Base-by-base conservation (phyloP, 1,284 basidiomycete species). In the Phylloporus sp. region DNA sequence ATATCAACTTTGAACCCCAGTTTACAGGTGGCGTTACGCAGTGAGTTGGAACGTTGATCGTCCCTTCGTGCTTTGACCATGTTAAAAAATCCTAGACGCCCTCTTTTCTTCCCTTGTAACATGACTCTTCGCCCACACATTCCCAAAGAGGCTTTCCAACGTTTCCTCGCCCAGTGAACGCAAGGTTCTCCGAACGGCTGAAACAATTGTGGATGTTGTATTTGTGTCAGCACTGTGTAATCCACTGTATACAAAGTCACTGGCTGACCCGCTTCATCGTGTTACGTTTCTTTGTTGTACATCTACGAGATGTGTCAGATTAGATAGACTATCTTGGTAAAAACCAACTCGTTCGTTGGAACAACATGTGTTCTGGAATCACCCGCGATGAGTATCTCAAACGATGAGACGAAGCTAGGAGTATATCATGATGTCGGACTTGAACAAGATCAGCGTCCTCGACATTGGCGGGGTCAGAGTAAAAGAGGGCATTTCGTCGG, bases 101-200 rank as follows among this genome's bases (percentile, higher is more conserved):
- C 56, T 37, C 56, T 58, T 10, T n/a, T 25, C 56, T 58, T 58
- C 37, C 56, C 56, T 58, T 58, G 56, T 58, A 58, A 58, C 14
- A 58, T 58, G 56, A 58, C 56, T 17, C 56, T 25, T 39, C 56
- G 56, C 37, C 23, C 56, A 17, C 56, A 58, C 37, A 58, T 39
- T 39, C 39, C 56, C 12, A 58, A 58, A 58, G 56, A 58, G 23
- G 19, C 1, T 39, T 25, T 58, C 12, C 56, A 58, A 17, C 37
- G 56, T 39, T 58, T 25, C 25, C n/a, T 58, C 17, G 12, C 35
- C 10, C n/a, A 58, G 8, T 58, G 56, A 58, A 17, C 56, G 7
- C 37, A 23, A 58, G 27, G 27, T 10, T 53, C 55, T n/a, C n/a
- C n/a, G n/a, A n/a, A n/a, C n/a, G n/a, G n/a, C n/a, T n/a, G n/a